Evolutionary conservation across 148 eudicot genomes (phyloP).

Genomic region (Chenopodium suecicum): DNA sequence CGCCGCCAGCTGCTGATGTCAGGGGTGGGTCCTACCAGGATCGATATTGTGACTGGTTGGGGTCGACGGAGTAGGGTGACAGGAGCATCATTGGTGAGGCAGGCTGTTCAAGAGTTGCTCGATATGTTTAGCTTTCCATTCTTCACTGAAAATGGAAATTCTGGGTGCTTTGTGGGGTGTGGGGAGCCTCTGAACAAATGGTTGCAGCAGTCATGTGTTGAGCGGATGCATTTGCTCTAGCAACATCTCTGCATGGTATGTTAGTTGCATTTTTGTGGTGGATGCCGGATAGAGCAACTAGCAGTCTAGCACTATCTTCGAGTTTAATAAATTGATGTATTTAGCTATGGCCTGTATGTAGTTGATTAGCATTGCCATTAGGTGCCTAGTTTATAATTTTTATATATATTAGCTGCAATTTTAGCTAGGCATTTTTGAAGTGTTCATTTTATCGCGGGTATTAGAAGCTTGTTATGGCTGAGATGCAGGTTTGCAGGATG

Average conservation of each 20-base stretch:
- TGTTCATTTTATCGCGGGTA: background rate
- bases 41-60: slow-evolving; percentile 98
- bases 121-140: slow-evolving; percentile 72
- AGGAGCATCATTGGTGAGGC: slow-evolving; percentile 79
- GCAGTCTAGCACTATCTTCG: background rate
- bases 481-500: background rate
- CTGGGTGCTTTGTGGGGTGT: slow-evolving; percentile 93
- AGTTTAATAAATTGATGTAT: slow-evolving; percentile 19
- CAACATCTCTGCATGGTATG: background rate
- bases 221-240: slow-evolving; percentile 94
- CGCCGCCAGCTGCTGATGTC: slow-evolving; percentile 56
- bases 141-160: slow-evolving; percentile 66
- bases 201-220: slow-evolving; percentile 76
- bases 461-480: slow-evolving; percentile 2
- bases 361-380: background rate
- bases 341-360: slow-evolving; percentile 7
- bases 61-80: slow-evolving; percentile 92
- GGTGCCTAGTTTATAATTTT: background rate
- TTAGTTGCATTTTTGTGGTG: slow-evolving; percentile 23
- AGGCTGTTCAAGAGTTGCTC: slow-evolving; percentile 84
- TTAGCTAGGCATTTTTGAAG: slow-evolving; percentile 11
- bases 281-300: slow-evolving; percentile 16
- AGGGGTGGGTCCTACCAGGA: slow-evolving; percentile 62
- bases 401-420: background rate
- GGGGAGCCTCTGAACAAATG: slow-evolving; percentile 86